phyloP scores from a whole-genome alignment of 176 grass and related monocot species.

The Zoysia pacifica region DNA sequence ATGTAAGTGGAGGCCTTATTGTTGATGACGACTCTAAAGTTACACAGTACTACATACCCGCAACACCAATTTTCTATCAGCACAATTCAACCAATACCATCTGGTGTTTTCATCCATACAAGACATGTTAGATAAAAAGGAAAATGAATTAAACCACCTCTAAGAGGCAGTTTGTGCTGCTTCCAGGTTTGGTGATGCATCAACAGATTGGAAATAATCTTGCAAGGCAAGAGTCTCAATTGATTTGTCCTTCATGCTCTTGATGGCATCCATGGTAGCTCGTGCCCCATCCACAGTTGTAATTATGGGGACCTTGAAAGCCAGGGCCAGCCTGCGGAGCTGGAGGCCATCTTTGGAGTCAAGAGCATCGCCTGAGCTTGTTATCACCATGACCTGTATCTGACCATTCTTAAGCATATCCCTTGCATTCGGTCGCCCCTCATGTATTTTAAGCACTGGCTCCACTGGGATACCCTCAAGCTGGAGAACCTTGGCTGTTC shows the following conservation, averaged over 20 bases:
- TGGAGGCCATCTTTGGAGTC: conserved; percentile 88
- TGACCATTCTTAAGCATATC: conserved; percentile 89
- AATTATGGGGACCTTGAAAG: conserved; percentile 89
- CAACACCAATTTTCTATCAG: too few species aligned
- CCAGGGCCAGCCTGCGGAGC: conserved; percentile 78
- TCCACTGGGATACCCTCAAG: conserved; percentile 81
- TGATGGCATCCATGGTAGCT: conserved; percentile 84
- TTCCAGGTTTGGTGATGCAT: conserved; percentile 55
- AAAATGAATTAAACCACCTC: not conserved
- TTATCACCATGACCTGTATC: conserved; percentile 97
- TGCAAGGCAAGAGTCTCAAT: conserved; percentile 84
- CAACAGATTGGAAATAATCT: conserved; percentile 72
- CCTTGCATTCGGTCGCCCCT: conserved; percentile 85
- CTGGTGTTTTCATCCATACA: not conserved
- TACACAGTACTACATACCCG: not conserved
- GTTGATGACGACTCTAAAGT: conserved; percentile 18
- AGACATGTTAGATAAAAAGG: conserved; percentile 6
- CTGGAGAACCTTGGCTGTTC: conserved; percentile 81
- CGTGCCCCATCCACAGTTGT: conserved; percentile 93
- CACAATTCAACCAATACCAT: not conserved
- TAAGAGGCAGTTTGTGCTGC: conserved; percentile 58
- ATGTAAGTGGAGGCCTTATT: conserved; percentile 42
- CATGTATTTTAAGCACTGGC: conserved; percentile 88
- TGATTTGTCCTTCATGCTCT: conserved; percentile 76
- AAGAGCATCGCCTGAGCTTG: conserved; percentile 83